These are phyloP conservation scores for Trichoderma harzianum DNA, from an alignment of 2,329 filamentous ascomycete species.

Conservation along the genomic window DNA sequence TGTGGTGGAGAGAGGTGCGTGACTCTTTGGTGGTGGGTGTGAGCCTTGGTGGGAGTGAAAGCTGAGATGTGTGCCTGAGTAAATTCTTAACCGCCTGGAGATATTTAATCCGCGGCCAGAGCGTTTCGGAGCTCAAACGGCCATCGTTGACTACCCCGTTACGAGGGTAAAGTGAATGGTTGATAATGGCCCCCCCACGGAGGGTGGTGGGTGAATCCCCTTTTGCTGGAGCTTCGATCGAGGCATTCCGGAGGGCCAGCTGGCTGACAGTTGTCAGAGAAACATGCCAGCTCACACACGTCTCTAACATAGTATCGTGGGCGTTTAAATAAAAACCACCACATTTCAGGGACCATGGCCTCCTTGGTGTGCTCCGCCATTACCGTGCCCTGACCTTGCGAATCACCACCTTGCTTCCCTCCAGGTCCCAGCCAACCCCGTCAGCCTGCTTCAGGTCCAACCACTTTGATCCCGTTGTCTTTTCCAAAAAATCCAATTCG, in stretches of 20 bases:
- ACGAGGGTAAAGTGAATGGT: slow-evolving; percentile 10
- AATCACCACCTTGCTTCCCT: slow-evolving; percentile 72
- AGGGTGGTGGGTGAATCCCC: background rate
- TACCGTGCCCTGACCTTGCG: slow-evolving; percentile 50
- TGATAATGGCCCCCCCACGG: background rate
- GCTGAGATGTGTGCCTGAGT: background rate
- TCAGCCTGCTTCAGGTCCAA: slow-evolving; percentile 62
- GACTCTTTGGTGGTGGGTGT: background rate
- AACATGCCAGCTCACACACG: background rate
- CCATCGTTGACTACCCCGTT: background rate
- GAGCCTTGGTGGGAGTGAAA: background rate
- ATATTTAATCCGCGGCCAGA: background rate
- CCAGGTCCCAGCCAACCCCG: slow-evolving; percentile 81
- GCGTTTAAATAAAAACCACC: background rate
- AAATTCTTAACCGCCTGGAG: background rate
- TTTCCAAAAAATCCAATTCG: slow-evolving; percentile 66
- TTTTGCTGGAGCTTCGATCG: background rate
- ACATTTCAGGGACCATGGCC: background rate
- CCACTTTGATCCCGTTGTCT: slow-evolving; percentile 68
- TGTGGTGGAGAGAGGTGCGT: background rate
- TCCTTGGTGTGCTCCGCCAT: slow-evolving; percentile 6
- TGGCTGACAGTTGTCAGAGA: background rate
- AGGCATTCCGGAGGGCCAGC: background rate
- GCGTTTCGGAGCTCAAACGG: background rate
- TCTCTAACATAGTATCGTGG: background rate